phyloP scores from a whole-genome alignment of 768 basidiomycete genomes.

The Collybia sordida region DNA sequence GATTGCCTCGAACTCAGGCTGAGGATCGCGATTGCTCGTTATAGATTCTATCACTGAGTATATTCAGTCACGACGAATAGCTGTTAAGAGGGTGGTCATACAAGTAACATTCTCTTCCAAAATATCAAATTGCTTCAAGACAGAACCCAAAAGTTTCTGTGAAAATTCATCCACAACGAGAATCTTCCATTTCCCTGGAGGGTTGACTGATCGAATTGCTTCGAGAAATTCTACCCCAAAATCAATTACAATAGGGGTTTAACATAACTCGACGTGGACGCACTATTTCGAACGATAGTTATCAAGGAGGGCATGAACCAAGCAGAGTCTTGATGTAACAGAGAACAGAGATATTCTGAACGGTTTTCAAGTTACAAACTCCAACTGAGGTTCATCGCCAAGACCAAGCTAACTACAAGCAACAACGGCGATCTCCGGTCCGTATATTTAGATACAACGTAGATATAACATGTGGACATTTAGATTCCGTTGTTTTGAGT shows the following conservation, averaged over 20 bases:
- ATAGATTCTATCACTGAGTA: slow-evolving; percentile 89
- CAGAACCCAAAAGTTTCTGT: slow-evolving; percentile 77
- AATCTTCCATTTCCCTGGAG: slow-evolving; percentile 93
- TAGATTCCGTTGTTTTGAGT: too few relatives aligned
- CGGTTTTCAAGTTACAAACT: background rate
- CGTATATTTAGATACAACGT: background rate
- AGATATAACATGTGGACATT: too few relatives aligned
- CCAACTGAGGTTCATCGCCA: background rate
- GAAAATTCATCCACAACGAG: slow-evolving; percentile 95
- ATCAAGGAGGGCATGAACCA: slow-evolving; percentile 40
- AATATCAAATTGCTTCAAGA: slow-evolving; percentile 92
- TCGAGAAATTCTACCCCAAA: slow-evolving; percentile 73
- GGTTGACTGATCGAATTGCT: slow-evolving; percentile 82
- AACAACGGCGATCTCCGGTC: slow-evolving; percentile 17
- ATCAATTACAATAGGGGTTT: background rate
- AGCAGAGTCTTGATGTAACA: slow-evolving; percentile 1
- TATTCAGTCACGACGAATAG: background rate
- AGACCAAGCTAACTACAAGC: background rate
- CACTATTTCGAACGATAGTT: slow-evolving; percentile 43
- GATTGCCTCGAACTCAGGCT: slow-evolving; percentile 85
- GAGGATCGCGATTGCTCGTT: slow-evolving; percentile 76
- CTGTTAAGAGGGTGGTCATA: slow-evolving; percentile 44
- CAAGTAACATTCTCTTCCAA: slow-evolving; percentile 95
- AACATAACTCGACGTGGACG: slow-evolving; percentile 12
- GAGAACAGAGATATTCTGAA: background rate